Percentiles rank a stretch among this genome's conserved stretches.
Evolutionary conservation across 2,329 filamentous ascomycete genomes (phyloP).

Genomic region (Magnaporthales sp.): DNA sequence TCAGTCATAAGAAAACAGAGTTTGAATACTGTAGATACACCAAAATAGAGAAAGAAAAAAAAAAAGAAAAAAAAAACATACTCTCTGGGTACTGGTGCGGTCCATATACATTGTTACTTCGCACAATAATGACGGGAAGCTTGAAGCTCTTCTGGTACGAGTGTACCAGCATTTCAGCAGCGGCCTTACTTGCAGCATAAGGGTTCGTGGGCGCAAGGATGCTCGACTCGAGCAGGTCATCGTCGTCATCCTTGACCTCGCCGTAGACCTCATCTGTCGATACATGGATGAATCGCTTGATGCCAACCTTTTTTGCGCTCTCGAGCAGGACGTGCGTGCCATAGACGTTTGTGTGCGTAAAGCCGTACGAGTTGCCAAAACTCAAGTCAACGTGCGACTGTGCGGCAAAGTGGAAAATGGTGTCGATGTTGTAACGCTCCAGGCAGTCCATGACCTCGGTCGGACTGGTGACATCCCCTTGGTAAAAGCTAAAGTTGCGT

Average conservation of each 20-base stretch:
- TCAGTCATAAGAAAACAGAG: not conserved
- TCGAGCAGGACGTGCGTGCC: slow-evolving; percentile 79
- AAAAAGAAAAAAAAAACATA: slow-evolving; percentile 31
- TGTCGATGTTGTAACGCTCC: slow-evolving; percentile 64
- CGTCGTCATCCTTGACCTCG: slow-evolving; percentile 63
- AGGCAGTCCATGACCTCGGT: slow-evolving; percentile 63
- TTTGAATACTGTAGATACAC: too few relatives aligned
- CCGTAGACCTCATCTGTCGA: slow-evolving; percentile 84
- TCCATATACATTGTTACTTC: slow-evolving; percentile 80
- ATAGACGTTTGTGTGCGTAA: slow-evolving; percentile 74
- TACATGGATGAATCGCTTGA: slow-evolving; percentile 71
- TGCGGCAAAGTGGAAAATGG: slow-evolving; percentile 78
- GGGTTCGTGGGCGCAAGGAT: slow-evolving; percentile 74
- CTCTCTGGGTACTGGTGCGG: slow-evolving; percentile 80
- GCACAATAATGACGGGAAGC: slow-evolving; percentile 69
- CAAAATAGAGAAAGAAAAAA: not conserved
- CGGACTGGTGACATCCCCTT: slow-evolving; percentile 68
- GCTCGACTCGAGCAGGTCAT: slow-evolving; percentile 64
- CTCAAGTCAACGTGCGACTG: slow-evolving; percentile 77
- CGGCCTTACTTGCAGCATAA: slow-evolving; percentile 72
- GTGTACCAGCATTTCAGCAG: slow-evolving; percentile 78
- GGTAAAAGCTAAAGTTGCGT: slow-evolving; percentile 70
- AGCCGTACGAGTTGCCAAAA: slow-evolving; percentile 74
- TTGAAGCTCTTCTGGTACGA: slow-evolving; percentile 81
- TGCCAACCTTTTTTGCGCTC: slow-evolving; percentile 60